Evolutionary conservation across 768 basidiomycete genomes (phyloP).

Genomic region (Pleurotus eryngii): DNA sequence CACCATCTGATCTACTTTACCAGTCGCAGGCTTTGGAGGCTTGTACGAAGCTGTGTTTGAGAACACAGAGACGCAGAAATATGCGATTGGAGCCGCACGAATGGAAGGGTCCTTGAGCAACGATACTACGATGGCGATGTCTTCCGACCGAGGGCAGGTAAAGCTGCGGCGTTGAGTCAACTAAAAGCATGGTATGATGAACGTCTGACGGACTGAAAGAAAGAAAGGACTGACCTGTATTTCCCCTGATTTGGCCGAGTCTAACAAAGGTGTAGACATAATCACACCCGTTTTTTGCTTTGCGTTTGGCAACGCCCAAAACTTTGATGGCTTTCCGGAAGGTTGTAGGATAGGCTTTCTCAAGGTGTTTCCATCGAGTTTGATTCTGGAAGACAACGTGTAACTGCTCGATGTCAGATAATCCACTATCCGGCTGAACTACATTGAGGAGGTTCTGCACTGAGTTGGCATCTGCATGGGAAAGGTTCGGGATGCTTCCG

Average conservation of each 20-base stretch:
- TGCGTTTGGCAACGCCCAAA: conserved; percentile 28
- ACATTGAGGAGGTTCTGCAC: conserved; percentile 35
- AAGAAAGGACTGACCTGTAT: conserved; percentile 27
- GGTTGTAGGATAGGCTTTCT: conserved; percentile 29
- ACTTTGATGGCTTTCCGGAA: conserved; percentile 37
- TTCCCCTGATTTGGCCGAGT: conserved; percentile 31
- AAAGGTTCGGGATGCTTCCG: conserved; percentile 46
- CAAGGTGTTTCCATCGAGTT: conserved; percentile 25
- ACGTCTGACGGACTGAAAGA: not conserved
- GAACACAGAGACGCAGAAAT: conserved; percentile 34
- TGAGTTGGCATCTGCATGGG: conserved; percentile 39
- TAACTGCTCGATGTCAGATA: conserved; percentile 49
- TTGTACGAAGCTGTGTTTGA: conserved; percentile 18
- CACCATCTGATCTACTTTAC: conserved; percentile 30
- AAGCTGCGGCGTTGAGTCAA: conserved; percentile 40
- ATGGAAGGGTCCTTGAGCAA: conserved; percentile 34
- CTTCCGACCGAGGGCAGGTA: conserved; percentile 42
- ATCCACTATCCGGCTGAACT: not conserved
- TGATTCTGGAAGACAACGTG: conserved; percentile 30
- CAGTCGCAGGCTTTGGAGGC: conserved; percentile 18
- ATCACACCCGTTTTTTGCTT: conserved; percentile 14
- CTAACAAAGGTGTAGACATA: conserved; percentile 33
- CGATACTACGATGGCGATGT: conserved; percentile 42
- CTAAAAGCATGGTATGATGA: conserved; percentile 19
- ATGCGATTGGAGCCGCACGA: conserved; percentile 26